Conservation (phyloP, 2,329 filamentous ascomycete species). For the Penicillium fuscoglaucum region DNA sequence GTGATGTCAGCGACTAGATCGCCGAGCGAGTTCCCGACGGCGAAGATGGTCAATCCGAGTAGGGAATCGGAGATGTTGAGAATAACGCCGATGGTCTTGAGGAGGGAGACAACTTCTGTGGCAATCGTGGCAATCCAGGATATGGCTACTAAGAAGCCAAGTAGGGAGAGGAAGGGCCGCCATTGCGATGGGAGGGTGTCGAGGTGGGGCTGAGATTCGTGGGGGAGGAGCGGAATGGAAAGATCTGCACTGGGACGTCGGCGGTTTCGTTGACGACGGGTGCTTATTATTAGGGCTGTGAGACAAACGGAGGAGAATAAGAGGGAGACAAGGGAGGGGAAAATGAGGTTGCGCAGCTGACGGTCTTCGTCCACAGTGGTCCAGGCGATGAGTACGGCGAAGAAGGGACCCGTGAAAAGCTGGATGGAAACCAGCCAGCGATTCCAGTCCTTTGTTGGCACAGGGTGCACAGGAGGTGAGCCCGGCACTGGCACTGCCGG, state of each 20-base stretch:
- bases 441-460: constrained; percentile 66
- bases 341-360: constrained; percentile 54
- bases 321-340: constrained; percentile 64
- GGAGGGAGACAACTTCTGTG: constrained; percentile 88
- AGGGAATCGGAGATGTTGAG: constrained; percentile 92
- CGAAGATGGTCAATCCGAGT: constrained; percentile 91
- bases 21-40: constrained; percentile 90
- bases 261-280: constrained; percentile 48
- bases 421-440: constrained; percentile 87
- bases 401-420: constrained; percentile 81
- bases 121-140: constrained; percentile 97
- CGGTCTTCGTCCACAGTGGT: constrained; percentile 57
- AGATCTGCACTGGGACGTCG: neutral
- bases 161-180: constrained; percentile 77
- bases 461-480: neutral
- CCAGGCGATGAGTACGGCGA: constrained; percentile 73
- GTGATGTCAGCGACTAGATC: constrained; percentile 95
- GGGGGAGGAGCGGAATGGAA: neutral
- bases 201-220: constrained; percentile 28
- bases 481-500: constrained; percentile 32
- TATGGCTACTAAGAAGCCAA: constrained; percentile 88
- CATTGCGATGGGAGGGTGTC: constrained; percentile 65
- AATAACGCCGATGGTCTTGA: constrained; percentile 91
- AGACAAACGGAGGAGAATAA: constrained; percentile 68
- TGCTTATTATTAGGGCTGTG: constrained; percentile 65